Evolutionary conservation across 1,284 basidiomycete species (phyloP).

Genomic region (Phellopilus nigrolimitatus): DNA sequence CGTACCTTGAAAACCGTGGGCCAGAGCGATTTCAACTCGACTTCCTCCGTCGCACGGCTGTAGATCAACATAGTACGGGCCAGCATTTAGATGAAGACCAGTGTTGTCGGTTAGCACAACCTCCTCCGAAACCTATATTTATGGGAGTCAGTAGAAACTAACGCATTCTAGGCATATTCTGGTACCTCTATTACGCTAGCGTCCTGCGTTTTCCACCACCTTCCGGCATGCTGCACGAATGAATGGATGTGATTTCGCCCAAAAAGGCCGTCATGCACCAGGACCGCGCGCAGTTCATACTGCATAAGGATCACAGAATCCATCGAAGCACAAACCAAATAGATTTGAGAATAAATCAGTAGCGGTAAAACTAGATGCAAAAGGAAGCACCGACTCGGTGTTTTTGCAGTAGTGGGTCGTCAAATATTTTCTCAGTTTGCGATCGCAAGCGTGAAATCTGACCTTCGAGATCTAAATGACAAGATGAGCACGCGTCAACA

Average conservation of each 20-base stretch:
- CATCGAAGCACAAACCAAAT: too few species aligned
- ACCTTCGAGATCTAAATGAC: constrained; percentile 46
- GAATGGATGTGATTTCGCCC: constrained; percentile 72
- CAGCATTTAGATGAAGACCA: constrained; percentile 67
- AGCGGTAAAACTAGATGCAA: neutral
- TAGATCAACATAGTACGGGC: constrained; percentile 72
- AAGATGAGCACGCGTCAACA: neutral
- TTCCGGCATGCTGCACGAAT: constrained; percentile 58
- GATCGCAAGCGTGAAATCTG: constrained; percentile 41
- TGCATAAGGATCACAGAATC: too few species aligned
- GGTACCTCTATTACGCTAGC: constrained; percentile 58
- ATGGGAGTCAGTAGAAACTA: neutral
- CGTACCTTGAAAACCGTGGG: constrained; percentile 12
- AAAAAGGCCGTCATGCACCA: constrained; percentile 69
- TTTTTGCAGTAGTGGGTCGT: constrained; percentile 57
- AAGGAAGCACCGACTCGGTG: constrained; percentile 41
- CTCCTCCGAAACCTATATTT: constrained; percentile 59
- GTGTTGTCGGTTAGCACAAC: constrained; percentile 58
- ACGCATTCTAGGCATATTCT: neutral
- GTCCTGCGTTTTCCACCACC: constrained; percentile 80
- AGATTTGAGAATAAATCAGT: neutral
- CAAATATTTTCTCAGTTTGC: constrained; percentile 43
- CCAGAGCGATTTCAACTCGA: constrained; percentile 15
- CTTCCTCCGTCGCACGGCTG: constrained; percentile 37
- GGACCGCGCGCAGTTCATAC: constrained; percentile 74